Evolutionary conservation across 2,329 filamentous ascomycete genomes (phyloP).

Genomic region (Penicillium thymicola): DNA sequence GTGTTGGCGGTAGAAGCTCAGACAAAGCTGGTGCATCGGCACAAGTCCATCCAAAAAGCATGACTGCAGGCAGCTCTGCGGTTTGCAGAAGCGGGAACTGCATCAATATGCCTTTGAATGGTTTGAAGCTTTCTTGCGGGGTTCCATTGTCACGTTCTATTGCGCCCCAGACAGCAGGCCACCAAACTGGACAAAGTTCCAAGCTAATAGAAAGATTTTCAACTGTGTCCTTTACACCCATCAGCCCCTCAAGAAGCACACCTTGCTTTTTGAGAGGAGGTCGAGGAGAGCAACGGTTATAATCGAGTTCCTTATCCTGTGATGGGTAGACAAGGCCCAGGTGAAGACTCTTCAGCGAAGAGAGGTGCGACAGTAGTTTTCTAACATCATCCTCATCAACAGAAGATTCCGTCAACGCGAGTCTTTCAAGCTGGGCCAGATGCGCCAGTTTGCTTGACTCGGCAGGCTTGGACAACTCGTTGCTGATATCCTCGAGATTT

Average conservation of each 20-base stretch:
- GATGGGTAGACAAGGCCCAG: not conserved
- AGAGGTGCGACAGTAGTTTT: not conserved
- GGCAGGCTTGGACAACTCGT: not conserved
- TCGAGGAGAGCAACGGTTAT: not conserved
- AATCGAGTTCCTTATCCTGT: not conserved
- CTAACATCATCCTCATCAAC: not conserved
- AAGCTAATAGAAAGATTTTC: not conserved
- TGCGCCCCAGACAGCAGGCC: not conserved
- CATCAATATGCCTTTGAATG: not conserved
- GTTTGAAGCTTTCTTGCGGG: not conserved
- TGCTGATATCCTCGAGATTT: not conserved
- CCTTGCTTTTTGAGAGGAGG: not conserved
- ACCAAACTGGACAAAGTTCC: not conserved
- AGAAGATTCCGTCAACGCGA: not conserved
- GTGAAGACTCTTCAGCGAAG: not conserved
- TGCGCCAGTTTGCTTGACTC: not conserved
- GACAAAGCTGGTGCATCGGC: not conserved
- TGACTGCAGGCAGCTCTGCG: not conserved
- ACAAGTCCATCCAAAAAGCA: not conserved
- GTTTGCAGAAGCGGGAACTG: not conserved
- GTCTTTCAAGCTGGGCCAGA: not conserved
- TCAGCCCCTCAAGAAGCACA: not conserved
- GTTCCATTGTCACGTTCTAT: not conserved
- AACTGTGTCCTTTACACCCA: not conserved
- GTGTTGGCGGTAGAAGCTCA: not conserved